Base-by-base conservation (phyloP, 345 rosid species). In the Camelina laxa region DNA sequence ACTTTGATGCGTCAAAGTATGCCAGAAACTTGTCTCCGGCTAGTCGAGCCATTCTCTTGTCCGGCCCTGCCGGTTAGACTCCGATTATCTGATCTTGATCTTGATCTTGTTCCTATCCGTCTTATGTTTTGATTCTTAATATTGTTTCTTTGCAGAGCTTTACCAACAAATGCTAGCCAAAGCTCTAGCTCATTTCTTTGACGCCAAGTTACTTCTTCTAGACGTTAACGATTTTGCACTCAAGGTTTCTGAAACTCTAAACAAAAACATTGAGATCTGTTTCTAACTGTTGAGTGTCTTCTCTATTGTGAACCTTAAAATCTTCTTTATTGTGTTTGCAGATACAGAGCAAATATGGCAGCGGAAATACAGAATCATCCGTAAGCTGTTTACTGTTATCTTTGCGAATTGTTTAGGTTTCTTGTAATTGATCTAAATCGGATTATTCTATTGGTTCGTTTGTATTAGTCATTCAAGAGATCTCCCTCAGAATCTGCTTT, bases 131-230 rank as follows among this genome's bases (percentile, higher is more conserved):
- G 60, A 42, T n/a, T 54, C 3, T 12, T 36, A 24, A n/a, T 9
- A 3, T 72, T 72, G 59, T 33, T 6, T 41, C 48, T 20, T 60
- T 62, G 75, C 74, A 91, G 99, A 92, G 78, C 97, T 89, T 80
- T 95, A 95, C 79, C 99, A 87, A 75, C 99, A 95, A 88, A 90
- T 90, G 96, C 92, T 95, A 69, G 97, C 98, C 47, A 92, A 86
- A 83, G 99, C 99, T 67, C 70, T 95, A 60, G 92, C 99, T 6
- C 99, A 92, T 84, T 92, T 75, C 87, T 95, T 95, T 3, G 97
- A 90, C 44, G 87, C 98, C 60, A 92, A 95, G 83, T 80, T 95
- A 84, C 87, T 95, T 75, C 84, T 95, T 73, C 75, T 95, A 73
- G 99, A 92, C 78, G 86, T 85, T 9, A 86, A 88, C 3, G 98